phyloP scores from a whole-genome alignment of 2,329 filamentous ascomycete species.

The Tolypocladium cylindrosporum region DNA sequence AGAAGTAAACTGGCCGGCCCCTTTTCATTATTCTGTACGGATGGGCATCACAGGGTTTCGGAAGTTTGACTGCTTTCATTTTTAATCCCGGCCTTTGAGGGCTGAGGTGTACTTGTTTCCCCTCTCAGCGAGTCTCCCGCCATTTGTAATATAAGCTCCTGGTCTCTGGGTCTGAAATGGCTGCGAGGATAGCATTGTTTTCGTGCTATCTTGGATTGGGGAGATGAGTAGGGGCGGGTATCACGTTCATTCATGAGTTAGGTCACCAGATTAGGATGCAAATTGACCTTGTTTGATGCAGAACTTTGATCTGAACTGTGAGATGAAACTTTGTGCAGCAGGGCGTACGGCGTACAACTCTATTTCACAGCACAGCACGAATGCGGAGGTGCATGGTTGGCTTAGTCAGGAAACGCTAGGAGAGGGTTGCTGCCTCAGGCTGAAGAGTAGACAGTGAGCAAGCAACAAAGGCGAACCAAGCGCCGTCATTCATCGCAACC shows the following conservation, averaged over 20 bases:
- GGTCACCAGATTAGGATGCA: constrained; percentile 5
- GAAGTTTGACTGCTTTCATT: constrained; percentile 1
- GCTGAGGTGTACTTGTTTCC: constrained; percentile 1
- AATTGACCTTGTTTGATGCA: constrained; percentile 1
- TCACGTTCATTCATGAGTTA: constrained; percentile 1
- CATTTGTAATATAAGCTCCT: constrained; percentile 1
- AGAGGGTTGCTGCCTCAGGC: not conserved
- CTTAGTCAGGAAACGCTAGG: not conserved
- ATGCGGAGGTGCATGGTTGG: not conserved
- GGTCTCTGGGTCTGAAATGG: not conserved
- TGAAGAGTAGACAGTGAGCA: not conserved
- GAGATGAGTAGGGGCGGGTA: not conserved
- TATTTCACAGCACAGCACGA: not conserved
- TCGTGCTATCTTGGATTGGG: not conserved
- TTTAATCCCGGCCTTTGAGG: constrained; percentile 3
- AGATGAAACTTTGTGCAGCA: too few species aligned
- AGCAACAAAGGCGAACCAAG: not conserved
- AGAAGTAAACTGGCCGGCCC: constrained; percentile 20
- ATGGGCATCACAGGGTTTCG: not conserved
- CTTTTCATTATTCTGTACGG: not conserved
- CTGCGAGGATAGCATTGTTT: not conserved
- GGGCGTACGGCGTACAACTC: too few species aligned
- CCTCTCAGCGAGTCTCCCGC: not conserved
- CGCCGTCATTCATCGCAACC: not conserved
- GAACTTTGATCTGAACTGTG: not conserved